These are phyloP conservation scores for Fusarium sp. DNA, from an alignment of 2,329 filamentous ascomycete species.

Conservation along the genomic window DNA sequence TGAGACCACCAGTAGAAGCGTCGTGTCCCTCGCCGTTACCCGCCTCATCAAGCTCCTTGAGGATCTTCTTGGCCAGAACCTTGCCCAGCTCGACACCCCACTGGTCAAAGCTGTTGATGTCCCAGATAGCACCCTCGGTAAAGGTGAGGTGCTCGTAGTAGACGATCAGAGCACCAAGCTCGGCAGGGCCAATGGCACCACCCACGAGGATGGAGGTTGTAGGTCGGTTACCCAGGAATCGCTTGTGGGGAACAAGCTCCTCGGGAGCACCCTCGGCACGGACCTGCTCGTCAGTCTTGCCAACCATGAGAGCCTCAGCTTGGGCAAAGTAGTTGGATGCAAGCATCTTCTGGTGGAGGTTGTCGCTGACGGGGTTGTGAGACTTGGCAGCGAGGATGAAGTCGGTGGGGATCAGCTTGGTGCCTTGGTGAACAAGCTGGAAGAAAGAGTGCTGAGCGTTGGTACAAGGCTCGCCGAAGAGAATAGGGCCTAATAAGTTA, in stretches of 20 bases:
- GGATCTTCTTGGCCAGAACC: conserved; percentile 92
- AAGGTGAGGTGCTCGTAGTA: conserved; percentile 99
- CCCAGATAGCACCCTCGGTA: conserved; percentile 97
- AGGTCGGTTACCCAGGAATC: conserved; percentile 96
- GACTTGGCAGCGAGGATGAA: conserved; percentile 97
- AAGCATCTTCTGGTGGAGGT: conserved; percentile 96
- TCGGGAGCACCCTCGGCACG: conserved; percentile 79
- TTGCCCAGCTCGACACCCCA: conserved; percentile 99
- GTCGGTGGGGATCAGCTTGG: conserved; percentile 97
- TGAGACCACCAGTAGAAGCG: conserved; percentile 85
- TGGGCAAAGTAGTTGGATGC: conserved; percentile 93
- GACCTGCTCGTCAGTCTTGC: conserved; percentile 85
- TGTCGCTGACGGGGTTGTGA: conserved; percentile 93
- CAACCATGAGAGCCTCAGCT: conserved; percentile 89
- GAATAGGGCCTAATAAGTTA: conserved; percentile 72
- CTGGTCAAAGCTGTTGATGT: conserved; percentile 99
- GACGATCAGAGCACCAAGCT: conserved; percentile 93
- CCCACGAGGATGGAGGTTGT: conserved; percentile 93
- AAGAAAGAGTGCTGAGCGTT: conserved; percentile 99
- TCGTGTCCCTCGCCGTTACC: conserved; percentile 82
- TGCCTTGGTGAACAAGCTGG: conserved; percentile 98
- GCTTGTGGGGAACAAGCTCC: conserved; percentile 94
- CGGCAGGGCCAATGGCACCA: conserved; percentile 91
- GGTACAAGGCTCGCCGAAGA: conserved; percentile 98
- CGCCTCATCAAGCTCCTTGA: conserved; percentile 83